These are phyloP conservation scores for Thermothielavioides terrestris DNA, from an alignment of 495 filamentous ascomycete genomes.

Conservation along the genomic window DNA sequence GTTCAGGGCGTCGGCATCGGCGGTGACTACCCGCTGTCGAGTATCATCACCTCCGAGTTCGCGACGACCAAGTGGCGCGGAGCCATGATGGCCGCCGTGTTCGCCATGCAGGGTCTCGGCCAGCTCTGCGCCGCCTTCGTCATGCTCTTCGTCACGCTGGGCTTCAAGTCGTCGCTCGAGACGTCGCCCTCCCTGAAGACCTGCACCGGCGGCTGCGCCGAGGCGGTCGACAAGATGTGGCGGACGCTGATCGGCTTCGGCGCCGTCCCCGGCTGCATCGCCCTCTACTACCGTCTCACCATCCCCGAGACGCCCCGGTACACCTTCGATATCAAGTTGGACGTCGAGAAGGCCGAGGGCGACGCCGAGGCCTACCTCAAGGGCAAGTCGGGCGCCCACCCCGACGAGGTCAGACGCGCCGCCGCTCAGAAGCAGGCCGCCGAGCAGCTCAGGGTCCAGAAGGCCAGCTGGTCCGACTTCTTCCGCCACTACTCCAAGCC, in stretches of 20 bases:
- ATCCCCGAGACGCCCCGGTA: constrained; percentile 67
- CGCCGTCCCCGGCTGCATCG: constrained; percentile 65
- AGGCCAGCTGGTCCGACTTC: constrained; percentile 63
- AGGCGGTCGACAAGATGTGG: constrained; percentile 85
- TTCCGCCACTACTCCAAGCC: constrained; percentile 52
- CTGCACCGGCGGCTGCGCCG: constrained; percentile 56
- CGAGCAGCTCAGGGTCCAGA: constrained; percentile 44
- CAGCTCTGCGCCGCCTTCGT: constrained; percentile 64
- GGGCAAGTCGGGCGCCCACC: constrained; percentile 48
- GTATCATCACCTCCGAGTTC: constrained; percentile 77
- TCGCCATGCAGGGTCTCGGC: constrained; percentile 77
- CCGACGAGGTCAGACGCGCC: constrained; percentile 53
- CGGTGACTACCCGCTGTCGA: constrained; percentile 78
- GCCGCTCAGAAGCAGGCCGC: constrained; percentile 37
- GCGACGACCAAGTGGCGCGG: constrained; percentile 69
- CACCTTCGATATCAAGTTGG: constrained; percentile 74
- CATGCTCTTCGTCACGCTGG: constrained; percentile 59
- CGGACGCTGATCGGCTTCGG: constrained; percentile 69
- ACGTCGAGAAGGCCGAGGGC: constrained; percentile 62
- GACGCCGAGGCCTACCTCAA: constrained; percentile 58
- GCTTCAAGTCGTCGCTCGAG: constrained; percentile 62
- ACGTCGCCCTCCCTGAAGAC: constrained; percentile 36
- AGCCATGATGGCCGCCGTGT: constrained; percentile 77
- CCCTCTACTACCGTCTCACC: constrained; percentile 78
- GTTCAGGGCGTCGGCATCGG: constrained; percentile 68